These are phyloP conservation scores for Solanum lignicaule DNA, from an alignment of 257 asterid genomes.

Conservation along the genomic window DNA sequence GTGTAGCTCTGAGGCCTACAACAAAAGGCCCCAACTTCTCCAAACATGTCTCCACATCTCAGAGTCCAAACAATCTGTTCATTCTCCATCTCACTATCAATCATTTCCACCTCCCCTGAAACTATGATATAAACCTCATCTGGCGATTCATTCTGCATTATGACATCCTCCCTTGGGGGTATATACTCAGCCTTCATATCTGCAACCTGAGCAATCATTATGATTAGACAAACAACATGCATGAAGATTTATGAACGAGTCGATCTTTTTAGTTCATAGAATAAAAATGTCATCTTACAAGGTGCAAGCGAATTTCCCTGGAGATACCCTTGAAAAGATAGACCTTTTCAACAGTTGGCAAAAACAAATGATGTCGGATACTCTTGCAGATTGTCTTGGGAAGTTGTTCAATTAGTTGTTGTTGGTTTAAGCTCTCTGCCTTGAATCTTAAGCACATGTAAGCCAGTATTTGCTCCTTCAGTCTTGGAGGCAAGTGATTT, in stretches of 20 bases:
- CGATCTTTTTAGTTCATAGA: neutral
- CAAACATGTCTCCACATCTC: slow-evolving; percentile 59
- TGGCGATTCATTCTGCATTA: slow-evolving; percentile 65
- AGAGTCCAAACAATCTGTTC: slow-evolving; percentile 48
- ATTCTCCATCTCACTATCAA: slow-evolving; percentile 48
- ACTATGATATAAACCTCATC: slow-evolving; percentile 81
- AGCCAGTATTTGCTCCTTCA: slow-evolving; percentile 77
- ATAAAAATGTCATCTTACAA: slow-evolving; percentile 28
- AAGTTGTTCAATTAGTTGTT: slow-evolving; percentile 69
- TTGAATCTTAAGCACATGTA: slow-evolving; percentile 81
- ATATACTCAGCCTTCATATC: slow-evolving; percentile 82
- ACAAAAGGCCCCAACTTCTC: slow-evolving; percentile 81
- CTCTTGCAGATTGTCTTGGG: slow-evolving; percentile 69
- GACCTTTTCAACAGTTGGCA: slow-evolving; percentile 60
- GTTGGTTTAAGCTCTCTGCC: slow-evolving; percentile 89
- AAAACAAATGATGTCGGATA: slow-evolving; percentile 65
- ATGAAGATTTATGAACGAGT: neutral
- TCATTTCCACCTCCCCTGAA: slow-evolving; percentile 86
- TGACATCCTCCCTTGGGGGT: slow-evolving; percentile 89
- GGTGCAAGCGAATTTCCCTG: slow-evolving; percentile 41
- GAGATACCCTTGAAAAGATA: slow-evolving; percentile 79
- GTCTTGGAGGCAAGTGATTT: slow-evolving; percentile 61
- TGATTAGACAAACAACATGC: neutral
- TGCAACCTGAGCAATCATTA: slow-evolving; percentile 40
- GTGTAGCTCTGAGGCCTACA: slow-evolving; percentile 66